A percentile compares a stretch with the other conserved stretches of the same genome.
These are phyloP conservation scores for Colletotrichum nymphaeae DNA, from an alignment of 2,329 filamentous ascomycete species.

Conservation along the genomic window DNA sequence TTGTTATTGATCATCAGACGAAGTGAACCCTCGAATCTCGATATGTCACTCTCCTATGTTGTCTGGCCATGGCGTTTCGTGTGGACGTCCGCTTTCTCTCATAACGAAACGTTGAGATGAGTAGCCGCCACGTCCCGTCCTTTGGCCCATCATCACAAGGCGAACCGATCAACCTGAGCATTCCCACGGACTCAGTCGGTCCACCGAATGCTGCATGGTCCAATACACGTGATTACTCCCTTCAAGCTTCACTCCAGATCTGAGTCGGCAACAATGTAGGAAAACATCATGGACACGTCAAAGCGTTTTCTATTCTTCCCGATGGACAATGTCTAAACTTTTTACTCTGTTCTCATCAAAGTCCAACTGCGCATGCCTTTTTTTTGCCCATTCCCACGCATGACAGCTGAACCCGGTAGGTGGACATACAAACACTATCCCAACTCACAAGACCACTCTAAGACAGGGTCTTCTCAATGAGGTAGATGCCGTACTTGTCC, in stretches of 20 bases:
- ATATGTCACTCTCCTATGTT: neutral
- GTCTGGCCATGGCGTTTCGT: too few species aligned
- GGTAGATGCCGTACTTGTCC: conserved; percentile 80
- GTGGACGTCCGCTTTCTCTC: neutral
- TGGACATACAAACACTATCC: neutral
- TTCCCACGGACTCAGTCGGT: neutral
- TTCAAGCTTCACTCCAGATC: neutral
- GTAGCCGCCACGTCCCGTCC: neutral
- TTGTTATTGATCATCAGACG: neutral
- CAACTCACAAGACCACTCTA: conserved; percentile 36
- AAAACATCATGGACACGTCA: neutral
- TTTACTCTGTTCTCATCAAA: neutral
- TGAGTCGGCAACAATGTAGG: neutral
- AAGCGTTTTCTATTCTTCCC: neutral
- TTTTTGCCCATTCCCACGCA: neutral
- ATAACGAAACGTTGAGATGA: conserved; percentile 4
- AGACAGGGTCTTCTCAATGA: conserved; percentile 74
- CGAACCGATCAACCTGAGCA: neutral
- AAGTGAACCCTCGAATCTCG: neutral
- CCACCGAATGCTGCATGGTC: neutral
- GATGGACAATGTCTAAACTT: neutral
- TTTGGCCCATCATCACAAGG: neutral
- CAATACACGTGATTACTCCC: neutral
- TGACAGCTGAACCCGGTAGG: neutral
- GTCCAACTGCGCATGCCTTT: neutral